phyloP scores from a whole-genome alignment of 2,329 filamentous ascomycete species.

The Exophiala xenobiotica region DNA sequence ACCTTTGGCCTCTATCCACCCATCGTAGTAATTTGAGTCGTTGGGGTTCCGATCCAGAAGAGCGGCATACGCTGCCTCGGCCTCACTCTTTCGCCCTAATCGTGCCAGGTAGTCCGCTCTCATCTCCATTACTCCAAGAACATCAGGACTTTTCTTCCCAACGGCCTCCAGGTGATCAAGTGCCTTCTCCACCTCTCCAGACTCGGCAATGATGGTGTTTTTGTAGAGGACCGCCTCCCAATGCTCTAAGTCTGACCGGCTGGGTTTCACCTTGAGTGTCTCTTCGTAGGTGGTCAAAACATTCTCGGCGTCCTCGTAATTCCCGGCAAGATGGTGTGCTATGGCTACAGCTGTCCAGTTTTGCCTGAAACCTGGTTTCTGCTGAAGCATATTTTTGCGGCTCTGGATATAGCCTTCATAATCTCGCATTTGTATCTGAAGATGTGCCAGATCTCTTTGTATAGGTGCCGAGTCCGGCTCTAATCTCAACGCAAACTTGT shows the following conservation, averaged over 20 bases:
- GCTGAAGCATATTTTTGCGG: slow-evolving; percentile 81
- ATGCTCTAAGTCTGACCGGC: slow-evolving; percentile 81
- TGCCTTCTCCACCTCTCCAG: slow-evolving; percentile 77
- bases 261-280: slow-evolving; percentile 74
- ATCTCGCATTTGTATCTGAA: slow-evolving; percentile 96
- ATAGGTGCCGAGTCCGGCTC: slow-evolving; percentile 96
- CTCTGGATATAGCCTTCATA: slow-evolving; percentile 91
- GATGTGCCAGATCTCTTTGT: slow-evolving; percentile 84
- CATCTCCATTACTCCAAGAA: slow-evolving; percentile 79
- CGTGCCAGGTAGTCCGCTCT: slow-evolving; percentile 80
- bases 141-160: slow-evolving; percentile 76
- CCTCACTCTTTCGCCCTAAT: slow-evolving; percentile 74
- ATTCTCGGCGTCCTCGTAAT: slow-evolving; percentile 81
- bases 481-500: slow-evolving; percentile 89
- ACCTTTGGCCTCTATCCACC: slow-evolving; percentile 67
- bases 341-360: slow-evolving; percentile 98
- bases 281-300: slow-evolving; percentile 90
- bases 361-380: slow-evolving; percentile 75
- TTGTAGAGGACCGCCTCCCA: slow-evolving; percentile 94
- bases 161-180: slow-evolving; percentile 80
- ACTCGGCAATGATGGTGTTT: slow-evolving; percentile 89
- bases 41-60: slow-evolving; percentile 86
- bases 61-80: slow-evolving; percentile 74
- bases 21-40: slow-evolving; percentile 80
- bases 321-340: slow-evolving; percentile 85